phyloP scores from a whole-genome alignment of 768 basidiomycete genomes.

The Macrolepiota albuminosa region DNA sequence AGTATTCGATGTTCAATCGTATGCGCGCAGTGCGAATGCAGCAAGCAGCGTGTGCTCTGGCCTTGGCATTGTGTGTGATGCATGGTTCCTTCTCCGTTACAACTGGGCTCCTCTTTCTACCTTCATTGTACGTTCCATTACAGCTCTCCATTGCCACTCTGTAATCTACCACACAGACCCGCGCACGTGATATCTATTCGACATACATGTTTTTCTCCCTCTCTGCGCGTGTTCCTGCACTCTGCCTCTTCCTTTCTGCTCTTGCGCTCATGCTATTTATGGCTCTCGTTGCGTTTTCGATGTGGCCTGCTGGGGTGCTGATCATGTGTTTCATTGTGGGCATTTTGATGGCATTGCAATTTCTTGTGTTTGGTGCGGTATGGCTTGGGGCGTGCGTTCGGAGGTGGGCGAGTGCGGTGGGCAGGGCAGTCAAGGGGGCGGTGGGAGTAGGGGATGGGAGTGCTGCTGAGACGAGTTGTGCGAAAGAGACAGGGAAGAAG shows the following conservation, averaged over 20 bases:
- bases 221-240: slow-evolving; percentile 55
- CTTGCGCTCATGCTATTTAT: slow-evolving; percentile 59
- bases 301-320: slow-evolving; percentile 61
- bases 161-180: slow-evolving; percentile 23
- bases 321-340: slow-evolving; percentile 56
- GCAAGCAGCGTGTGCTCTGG: slow-evolving; percentile 57
- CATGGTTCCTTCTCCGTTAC: slow-evolving; percentile 66
- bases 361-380: slow-evolving; percentile 51
- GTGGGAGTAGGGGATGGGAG: not conserved
- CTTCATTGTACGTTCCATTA: slow-evolving; percentile 40
- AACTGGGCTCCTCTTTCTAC: slow-evolving; percentile 44
- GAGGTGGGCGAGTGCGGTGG: not conserved
- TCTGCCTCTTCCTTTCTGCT: slow-evolving; percentile 55
- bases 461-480: not conserved
- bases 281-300: slow-evolving; percentile 53
- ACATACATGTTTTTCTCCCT: slow-evolving; percentile 68
- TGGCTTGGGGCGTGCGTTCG: slow-evolving; percentile 27
- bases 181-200: slow-evolving; percentile 52
- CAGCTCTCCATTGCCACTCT: no score
- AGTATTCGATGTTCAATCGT: slow-evolving; percentile 42
- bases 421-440: not conserved
- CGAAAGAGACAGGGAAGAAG: not conserved
- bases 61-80: slow-evolving; percentile 57
- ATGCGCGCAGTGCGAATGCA: slow-evolving; percentile 49
- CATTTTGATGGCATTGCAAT: slow-evolving; percentile 57